Conservation (phyloP, 495 filamentous ascomycete genomes). For the Tuber brumale region DNA sequence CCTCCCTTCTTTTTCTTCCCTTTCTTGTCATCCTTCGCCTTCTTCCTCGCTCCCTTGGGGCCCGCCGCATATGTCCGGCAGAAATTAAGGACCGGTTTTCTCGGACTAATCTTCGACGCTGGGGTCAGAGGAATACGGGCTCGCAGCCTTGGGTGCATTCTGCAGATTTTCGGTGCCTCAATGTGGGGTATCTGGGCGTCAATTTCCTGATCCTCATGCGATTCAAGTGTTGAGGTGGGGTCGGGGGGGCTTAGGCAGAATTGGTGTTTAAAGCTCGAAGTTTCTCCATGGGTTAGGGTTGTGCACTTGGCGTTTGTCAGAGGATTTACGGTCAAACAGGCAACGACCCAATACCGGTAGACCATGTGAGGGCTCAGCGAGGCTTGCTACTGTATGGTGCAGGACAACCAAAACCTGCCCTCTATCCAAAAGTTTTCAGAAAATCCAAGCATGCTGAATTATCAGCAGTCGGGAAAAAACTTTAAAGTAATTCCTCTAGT, state of each 20-base stretch:
- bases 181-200: neutral
- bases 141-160: constrained; percentile 25
- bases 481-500: too few species aligned
- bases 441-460: too few species aligned
- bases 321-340: neutral
- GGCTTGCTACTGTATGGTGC: too few species aligned
- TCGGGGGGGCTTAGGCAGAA: neutral
- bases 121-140: constrained; percentile 2
- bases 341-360: neutral
- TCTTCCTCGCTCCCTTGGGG: constrained; percentile 41
- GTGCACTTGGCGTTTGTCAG: neutral
- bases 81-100: constrained; percentile 7
- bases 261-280: neutral
- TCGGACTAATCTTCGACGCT: constrained; percentile 2
- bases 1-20: constrained; percentile 62
- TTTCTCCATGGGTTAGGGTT: neutral
- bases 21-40: constrained; percentile 48
- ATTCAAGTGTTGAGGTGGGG: neutral
- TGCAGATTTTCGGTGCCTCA: neutral
- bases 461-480: too few species aligned
- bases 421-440: too few species aligned
- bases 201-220: neutral
- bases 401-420: too few species aligned
- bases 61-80: constrained; percentile 23
- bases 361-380: too few species aligned